A percentile compares a stretch with the other conserved stretches of the same genome.
phyloP scores from a whole-genome alignment of 176 grass and related monocot species.

The Eragrostis curvula region DNA sequence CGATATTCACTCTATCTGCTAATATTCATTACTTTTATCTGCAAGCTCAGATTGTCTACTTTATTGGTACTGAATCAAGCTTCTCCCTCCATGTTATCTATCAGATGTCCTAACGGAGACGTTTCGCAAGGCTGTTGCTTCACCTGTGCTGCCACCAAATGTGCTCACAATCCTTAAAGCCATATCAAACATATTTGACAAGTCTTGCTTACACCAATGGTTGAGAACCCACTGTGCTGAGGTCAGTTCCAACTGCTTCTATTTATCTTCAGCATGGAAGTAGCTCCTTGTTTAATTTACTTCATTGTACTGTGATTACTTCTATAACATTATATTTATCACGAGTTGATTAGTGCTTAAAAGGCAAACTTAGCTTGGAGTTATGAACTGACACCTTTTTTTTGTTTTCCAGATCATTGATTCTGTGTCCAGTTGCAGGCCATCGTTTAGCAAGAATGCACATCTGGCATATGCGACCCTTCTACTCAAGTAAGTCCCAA shows the following conservation, averaged over 20 bases:
- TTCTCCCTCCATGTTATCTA: constrained; percentile 10
- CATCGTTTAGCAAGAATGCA: constrained; percentile 85
- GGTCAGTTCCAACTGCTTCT: constrained; percentile 55
- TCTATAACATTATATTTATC: background rate
- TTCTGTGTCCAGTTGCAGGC: constrained; percentile 68
- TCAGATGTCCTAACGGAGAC: constrained; percentile 77
- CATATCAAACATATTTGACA: constrained; percentile 85
- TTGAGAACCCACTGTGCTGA: constrained; percentile 71
- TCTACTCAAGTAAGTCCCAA: constrained; percentile 82
- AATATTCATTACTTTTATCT: constrained; percentile 10
- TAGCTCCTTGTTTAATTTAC: background rate
- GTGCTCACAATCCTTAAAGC: constrained; percentile 78
- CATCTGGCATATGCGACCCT: constrained; percentile 88
- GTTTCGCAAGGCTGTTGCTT: constrained; percentile 63
- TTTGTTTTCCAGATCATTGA: constrained; percentile 80
- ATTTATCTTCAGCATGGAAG: background rate
- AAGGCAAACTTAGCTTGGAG: constrained; percentile 5
- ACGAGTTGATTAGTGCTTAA: background rate
- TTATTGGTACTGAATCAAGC: constrained; percentile 17
- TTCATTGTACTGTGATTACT: background rate
- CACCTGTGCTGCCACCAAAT: constrained; percentile 71
- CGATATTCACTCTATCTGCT: constrained; percentile 6
- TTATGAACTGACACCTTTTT: constrained; percentile 30
- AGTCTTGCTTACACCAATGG: constrained; percentile 73
- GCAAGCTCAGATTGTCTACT: constrained; percentile 13